Base-by-base conservation (phyloP, 2,329 filamentous ascomycete species). In the Aaosphaeria pasadenensis region DNA sequence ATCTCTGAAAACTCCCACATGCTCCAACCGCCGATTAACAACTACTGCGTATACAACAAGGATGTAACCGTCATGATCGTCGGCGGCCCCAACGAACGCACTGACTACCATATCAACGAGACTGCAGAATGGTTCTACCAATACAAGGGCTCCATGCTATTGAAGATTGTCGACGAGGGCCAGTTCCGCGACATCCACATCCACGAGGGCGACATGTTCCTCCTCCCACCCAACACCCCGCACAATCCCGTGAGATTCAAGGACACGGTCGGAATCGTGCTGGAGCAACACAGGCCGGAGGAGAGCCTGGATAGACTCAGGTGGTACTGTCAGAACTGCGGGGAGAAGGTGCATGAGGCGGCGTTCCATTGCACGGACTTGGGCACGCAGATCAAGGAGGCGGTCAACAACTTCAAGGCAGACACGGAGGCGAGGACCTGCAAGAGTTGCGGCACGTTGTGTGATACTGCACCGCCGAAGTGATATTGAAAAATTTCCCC, bases 121-220 rank as follows among this genome's bases (percentile, higher is more conserved):
- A 97, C 92, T 0, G 85, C 94, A 9, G 94, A 97, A 72, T 97
- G 91, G 86, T 99, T 97, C 83, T 97, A 94, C 80, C 92, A 97
- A 73, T 85, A 96, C 81, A 85, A 86, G 62, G 94, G 94, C 57
- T 85, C 87, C 57, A 96, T 97, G 92, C 79, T 94, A 49, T 86
- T 99, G 59, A 95, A 95, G 69, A 88, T 94, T 11, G 88, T 96
- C 54, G 90, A 96, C 64, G 72, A 71, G 5, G 49, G 76, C 63
- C 50, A 74, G 42, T 95, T 95, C 73, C 81, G 84, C 56, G 92
- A 97, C 72, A 83, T 97, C 55, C 79, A 91, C 65, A 96, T 97
- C 74, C 81, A 86, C 63, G 90, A 97, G 74, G 92, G 92, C 55
- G 91, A 94, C 58, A 88, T 97, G 82, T 97, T 96, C 71, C 78